phyloP scores from a whole-genome alignment of 805 yeast genomes.

The Danielia oregonensis region DNA sequence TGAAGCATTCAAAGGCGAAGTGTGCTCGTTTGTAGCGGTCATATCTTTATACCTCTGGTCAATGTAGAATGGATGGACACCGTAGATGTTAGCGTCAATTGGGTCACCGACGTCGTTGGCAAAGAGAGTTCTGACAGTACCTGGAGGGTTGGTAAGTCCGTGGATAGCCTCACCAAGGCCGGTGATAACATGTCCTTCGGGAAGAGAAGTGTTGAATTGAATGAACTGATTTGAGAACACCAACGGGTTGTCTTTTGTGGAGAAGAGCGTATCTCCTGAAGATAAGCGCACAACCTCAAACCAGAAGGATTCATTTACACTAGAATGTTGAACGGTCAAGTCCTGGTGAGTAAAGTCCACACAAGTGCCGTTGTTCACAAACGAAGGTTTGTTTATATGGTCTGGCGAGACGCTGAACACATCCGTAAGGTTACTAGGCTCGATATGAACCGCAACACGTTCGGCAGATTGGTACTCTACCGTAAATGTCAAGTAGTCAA shows the following conservation, averaged over 20 bases:
- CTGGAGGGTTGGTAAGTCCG: slow-evolving; percentile 22
- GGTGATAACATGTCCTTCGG: slow-evolving; percentile 21
- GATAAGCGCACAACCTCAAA: slow-evolving; percentile 19
- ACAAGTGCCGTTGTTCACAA: slow-evolving; percentile 1
- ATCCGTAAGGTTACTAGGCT: slow-evolving; percentile 18
- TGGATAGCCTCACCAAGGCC: slow-evolving; percentile 33
- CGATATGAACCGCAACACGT: slow-evolving; percentile 19
- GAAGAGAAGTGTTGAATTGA: slow-evolving; percentile 27
- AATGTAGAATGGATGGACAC: slow-evolving; percentile 29
- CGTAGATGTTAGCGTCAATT: slow-evolving; percentile 28
- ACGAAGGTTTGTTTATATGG: slow-evolving; percentile 7
- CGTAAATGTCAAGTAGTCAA: slow-evolving; percentile 16
- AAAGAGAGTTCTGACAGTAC: slow-evolving; percentile 24
- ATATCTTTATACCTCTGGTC: slow-evolving; percentile 21
- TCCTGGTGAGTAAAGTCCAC: slow-evolving; percentile 12
- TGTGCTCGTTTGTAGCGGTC: background rate
- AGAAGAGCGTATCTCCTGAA: slow-evolving; percentile 22
- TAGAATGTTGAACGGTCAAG: slow-evolving; percentile 14
- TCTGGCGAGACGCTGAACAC: slow-evolving; percentile 19
- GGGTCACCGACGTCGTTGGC: slow-evolving; percentile 26
- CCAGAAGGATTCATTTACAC: slow-evolving; percentile 6
- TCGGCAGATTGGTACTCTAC: slow-evolving; percentile 17
- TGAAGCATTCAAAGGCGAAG: background rate
- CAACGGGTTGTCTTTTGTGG: slow-evolving; percentile 25
- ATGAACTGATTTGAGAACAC: slow-evolving; percentile 30